These are phyloP conservation scores for Solanum piurae DNA, from an alignment of 257 asterid species.

Conservation along the genomic window DNA sequence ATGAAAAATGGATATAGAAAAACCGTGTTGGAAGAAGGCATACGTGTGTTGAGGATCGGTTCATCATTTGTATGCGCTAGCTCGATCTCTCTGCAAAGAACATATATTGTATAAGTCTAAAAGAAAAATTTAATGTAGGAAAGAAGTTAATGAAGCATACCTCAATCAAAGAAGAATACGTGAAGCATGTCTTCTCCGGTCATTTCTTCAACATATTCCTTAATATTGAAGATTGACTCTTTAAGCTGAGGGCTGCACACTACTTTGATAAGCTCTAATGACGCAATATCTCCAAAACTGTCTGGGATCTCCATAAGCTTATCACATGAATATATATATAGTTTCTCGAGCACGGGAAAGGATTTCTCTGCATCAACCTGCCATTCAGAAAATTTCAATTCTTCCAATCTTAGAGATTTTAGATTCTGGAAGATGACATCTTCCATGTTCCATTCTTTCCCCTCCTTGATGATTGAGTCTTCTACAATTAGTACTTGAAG, in stretches of 20 bases:
- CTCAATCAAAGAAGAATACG: background rate
- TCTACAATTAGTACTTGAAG: background rate
- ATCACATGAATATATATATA: rapidly evolving
- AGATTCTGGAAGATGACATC: background rate
- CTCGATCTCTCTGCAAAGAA: too few species aligned
- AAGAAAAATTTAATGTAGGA: too few species aligned
- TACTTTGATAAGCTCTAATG: background rate
- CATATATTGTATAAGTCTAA: too few species aligned
- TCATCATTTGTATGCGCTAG: too few species aligned
- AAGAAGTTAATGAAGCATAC: too few species aligned
- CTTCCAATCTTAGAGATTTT: background rate
- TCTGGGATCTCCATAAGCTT: background rate
- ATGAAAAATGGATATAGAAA: too few species aligned
- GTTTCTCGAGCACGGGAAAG: too few species aligned
- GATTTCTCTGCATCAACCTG: background rate
- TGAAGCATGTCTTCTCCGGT: background rate
- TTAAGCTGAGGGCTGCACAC: rapidly evolving
- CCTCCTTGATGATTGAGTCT: background rate
- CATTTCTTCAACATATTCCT: background rate
- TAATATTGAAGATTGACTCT: background rate
- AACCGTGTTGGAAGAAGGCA: too few species aligned
- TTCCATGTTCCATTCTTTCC: background rate
- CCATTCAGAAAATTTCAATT: background rate
- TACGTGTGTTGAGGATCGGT: too few species aligned
- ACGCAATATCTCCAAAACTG: background rate